Percentiles rank a stretch among this genome's conserved stretches.
Conservation (phyloP, 495 filamentous ascomycete genomes). For the Aspergillus incahuasiensis region DNA sequence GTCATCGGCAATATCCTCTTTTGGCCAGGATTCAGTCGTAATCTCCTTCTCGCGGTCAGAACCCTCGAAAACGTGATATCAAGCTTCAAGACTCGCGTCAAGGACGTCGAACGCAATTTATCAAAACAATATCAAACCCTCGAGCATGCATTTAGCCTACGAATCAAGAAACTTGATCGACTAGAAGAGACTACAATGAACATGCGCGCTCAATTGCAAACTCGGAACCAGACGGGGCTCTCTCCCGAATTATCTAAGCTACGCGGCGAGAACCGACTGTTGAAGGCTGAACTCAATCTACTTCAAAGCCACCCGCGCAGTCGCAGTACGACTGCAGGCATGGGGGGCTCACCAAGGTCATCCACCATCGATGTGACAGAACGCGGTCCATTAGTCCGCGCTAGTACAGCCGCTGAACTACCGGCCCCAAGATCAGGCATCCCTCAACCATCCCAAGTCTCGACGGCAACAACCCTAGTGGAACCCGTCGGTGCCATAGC, state of each 20-base stretch:
- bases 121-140: slow-evolving; percentile 86
- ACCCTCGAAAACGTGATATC: slow-evolving; percentile 76
- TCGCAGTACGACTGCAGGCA: slow-evolving; percentile 28
- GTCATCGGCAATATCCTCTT: slow-evolving; percentile 67
- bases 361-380: slow-evolving; percentile 20
- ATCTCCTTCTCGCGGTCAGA: slow-evolving; percentile 81
- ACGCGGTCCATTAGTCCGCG: slow-evolving; percentile 44
- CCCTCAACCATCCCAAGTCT: slow-evolving; percentile 33
- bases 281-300: slow-evolving; percentile 79
- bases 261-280: slow-evolving; percentile 70
- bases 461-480: slow-evolving; percentile 29
- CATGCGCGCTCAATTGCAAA: slow-evolving; percentile 33
- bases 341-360: slow-evolving; percentile 27
- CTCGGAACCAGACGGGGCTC: slow-evolving; percentile 42
- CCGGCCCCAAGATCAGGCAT: slow-evolving; percentile 28
- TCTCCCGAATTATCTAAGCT: slow-evolving; percentile 63
- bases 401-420: slow-evolving; percentile 36
- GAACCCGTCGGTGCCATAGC: slow-evolving; percentile 31
- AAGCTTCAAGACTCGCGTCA: slow-evolving; percentile 76
- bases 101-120: slow-evolving; percentile 78
- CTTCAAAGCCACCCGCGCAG: slow-evolving; percentile 51
- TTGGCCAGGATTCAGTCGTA: slow-evolving; percentile 81
- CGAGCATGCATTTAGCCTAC: slow-evolving; percentile 71
- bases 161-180: slow-evolving; percentile 81
- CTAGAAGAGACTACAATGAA: slow-evolving; percentile 68